phyloP scores from a whole-genome alignment of 2,329 filamentous ascomycete species.

The Ascochyta pisi region DNA sequence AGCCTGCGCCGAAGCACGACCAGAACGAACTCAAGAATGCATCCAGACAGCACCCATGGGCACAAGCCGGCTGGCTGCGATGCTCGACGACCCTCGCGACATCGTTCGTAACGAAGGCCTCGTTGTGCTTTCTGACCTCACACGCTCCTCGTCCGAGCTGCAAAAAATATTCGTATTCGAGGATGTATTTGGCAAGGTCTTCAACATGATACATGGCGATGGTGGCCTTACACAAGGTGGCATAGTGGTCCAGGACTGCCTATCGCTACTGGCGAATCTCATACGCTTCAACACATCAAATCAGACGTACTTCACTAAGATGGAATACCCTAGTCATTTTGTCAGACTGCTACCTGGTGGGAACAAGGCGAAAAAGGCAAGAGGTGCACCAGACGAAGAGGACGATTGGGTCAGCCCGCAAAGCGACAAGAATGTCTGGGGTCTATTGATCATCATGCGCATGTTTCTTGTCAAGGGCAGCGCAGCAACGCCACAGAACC shows the following conservation, averaged over 20 bases:
- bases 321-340: constrained; percentile 78
- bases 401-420: constrained; percentile 79
- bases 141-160: constrained; percentile 83
- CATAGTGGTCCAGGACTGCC: constrained; percentile 87
- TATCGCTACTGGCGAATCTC: constrained; percentile 89
- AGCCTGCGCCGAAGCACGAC: constrained; percentile 82
- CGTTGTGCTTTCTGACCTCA: constrained; percentile 85
- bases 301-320: constrained; percentile 92
- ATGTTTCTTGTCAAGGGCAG: constrained; percentile 86
- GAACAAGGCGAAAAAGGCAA: constrained; percentile 62
- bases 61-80: constrained; percentile 82
- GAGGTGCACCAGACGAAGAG: constrained; percentile 63
- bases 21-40: constrained; percentile 93
- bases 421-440: constrained; percentile 89
- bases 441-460: constrained; percentile 82
- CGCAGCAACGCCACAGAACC: constrained; percentile 80
- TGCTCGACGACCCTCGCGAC: constrained; percentile 84
- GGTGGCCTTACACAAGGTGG: constrained; percentile 83
- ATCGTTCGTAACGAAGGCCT: constrained; percentile 85
- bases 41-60: constrained; percentile 88
- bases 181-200: constrained; percentile 87
- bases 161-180: constrained; percentile 97
- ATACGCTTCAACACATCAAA: constrained; percentile 88
- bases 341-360: constrained; percentile 70
- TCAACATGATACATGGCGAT: constrained; percentile 80